These are phyloP conservation scores for Clarireedia hainanense DNA, from an alignment of 2,329 filamentous ascomycete genomes.

Conservation along the genomic window DNA sequence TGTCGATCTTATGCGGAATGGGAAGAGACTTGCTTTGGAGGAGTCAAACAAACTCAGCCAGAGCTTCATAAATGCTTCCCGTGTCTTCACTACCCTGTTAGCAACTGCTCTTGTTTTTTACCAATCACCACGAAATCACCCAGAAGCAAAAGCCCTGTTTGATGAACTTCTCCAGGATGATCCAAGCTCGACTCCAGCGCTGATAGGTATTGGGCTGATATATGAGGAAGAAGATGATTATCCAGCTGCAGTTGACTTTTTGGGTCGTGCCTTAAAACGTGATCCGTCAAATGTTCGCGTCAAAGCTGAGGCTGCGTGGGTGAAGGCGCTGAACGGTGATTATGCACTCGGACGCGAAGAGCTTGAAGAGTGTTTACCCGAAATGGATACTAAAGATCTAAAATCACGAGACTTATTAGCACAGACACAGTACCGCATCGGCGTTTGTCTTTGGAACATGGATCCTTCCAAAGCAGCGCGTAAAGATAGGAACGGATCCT, in stretches of 20 bases:
- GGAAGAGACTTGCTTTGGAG: constrained; percentile 49
- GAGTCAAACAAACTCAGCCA: constrained; percentile 63
- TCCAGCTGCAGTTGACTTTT: constrained; percentile 69
- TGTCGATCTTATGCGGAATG: constrained; percentile 72
- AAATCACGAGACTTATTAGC: constrained; percentile 66
- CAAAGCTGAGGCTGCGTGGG: constrained; percentile 84
- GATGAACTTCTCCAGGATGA: constrained; percentile 72
- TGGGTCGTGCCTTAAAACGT: constrained; percentile 65
- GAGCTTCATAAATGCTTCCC: constrained; percentile 58
- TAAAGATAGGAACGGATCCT: constrained; percentile 74
- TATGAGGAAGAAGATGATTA: constrained; percentile 92
- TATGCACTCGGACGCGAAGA: constrained; percentile 59
- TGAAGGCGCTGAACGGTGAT: constrained; percentile 75
- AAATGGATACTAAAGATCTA: constrained; percentile 53
- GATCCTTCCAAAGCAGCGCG: constrained; percentile 67
- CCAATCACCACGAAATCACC: constrained; percentile 81
- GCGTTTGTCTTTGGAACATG: constrained; percentile 78
- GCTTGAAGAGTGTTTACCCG: constrained; percentile 60
- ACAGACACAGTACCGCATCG: constrained; percentile 79
- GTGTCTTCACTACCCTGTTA: constrained; percentile 69
- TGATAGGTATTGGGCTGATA: constrained; percentile 86
- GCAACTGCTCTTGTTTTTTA: constrained; percentile 86
- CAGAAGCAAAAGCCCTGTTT: constrained; percentile 81
- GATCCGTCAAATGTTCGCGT: constrained; percentile 71
- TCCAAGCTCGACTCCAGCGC: constrained; percentile 65